Evolutionary conservation across 192 early-diverging fungal species (phyloP), one percentile per base, ranked within the genome.

Genomic region (Gigaspora rosea): DNA sequence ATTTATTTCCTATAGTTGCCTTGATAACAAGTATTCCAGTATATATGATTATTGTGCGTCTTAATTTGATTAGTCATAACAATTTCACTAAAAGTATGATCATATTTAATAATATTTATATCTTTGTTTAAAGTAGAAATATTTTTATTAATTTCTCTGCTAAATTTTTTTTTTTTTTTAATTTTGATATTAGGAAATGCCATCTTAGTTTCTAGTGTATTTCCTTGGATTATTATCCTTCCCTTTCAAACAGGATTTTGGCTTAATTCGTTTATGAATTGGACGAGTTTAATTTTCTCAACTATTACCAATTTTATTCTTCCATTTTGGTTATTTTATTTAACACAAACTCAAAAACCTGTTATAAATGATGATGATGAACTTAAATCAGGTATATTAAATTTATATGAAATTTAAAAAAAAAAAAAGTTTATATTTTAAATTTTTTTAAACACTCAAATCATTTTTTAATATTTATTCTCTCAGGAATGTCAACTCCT

Each of bases 1-100:
- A 88, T 63, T 49, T 89, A 10, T 90, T 90, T 61, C 88, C 88
- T 2, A 66, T 90, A 22, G 84, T 82, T 8, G 87, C 83, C 0
- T 82, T 88, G 22, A 80, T 92, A 59, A 90, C 92, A 9, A 90
- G 89, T 11, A 92, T 94, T 73, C 91, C 92, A 0, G 89, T 92
- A 22, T 86, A 85, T 36, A 91, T 90, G 20, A 91, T 94, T 70
- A 87, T 94, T 48, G 80, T 91, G n/a, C 82, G 85, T 50, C 72
- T 88, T 47, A 88, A 89, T 73, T 47, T 92, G 58, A 66, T 90
- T 18, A 86, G 85, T 47, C 78, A 82, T 75, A 75, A 85, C 49
- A 33, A 88, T 8, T 84, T 88, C 71, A 79, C 75, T 48, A 80
- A 81, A 80, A 59, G 83, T 87, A 75, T 65, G 36, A 68, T 50